Base-by-base conservation (phyloP, 768 basidiomycete genomes). In the Tephrocybe sp. region DNA sequence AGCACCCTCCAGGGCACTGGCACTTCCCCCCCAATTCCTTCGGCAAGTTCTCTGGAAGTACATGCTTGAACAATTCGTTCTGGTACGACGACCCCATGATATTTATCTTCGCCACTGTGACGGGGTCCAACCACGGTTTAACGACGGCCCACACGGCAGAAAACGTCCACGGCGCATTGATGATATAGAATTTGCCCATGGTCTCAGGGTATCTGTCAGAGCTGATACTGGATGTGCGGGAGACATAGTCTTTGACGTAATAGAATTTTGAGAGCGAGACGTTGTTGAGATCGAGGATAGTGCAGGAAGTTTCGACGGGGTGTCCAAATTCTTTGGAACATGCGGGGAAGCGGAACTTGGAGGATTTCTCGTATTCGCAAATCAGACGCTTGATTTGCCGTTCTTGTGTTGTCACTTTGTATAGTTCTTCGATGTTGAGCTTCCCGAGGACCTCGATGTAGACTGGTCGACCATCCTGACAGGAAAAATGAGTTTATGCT, bases 101-200 rank as follows among this genome's bases (percentile, higher is more conserved):
- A 56, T 86, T 82, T 64, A 99, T 94, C 82, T 99, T 98, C 54
- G 78, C 77, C 43, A 95, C 93, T 23, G 95, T 99, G 22, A 94
- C 97, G 58, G 86, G 84, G 68, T 98, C 95, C 59, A 99, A 73
- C 91, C 91, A 98, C 2, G 83, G 84, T 73, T 91, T 95, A 74
- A 98, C 81, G 56, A 94, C 64, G 16, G 72, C 64, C 94, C 94
- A 99, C 18, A 95, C 88, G 31, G 86, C 79, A 43, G 81, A 79
- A 74, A 99, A 99, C 44, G 83, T 78, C 84, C 88, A 97, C 0
- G 95, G 95, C 0, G 92, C 90, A 63, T 98, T 97, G 79, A 97
- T 89, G 78, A 98, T 94, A 77, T 91, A 99, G 75, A 99, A 97
- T 65, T 90, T 91, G 73, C 95, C 95, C 95, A 97, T 92, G 57